These are phyloP conservation scores for Talaromyces sp. DNA, from an alignment of 2,329 filamentous ascomycete genomes.

Conservation along the genomic window DNA sequence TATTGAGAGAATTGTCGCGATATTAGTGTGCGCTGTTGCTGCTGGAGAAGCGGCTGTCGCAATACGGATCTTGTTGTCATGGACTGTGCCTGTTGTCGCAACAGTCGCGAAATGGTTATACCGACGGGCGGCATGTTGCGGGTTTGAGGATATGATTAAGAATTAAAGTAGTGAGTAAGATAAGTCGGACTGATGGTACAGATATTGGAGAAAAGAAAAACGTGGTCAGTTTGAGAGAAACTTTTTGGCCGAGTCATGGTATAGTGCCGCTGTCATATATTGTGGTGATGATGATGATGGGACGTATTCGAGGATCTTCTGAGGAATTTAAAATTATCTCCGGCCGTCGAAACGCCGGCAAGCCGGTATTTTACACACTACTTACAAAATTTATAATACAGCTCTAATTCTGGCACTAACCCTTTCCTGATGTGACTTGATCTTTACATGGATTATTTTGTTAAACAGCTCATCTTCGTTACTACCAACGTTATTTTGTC, in stretches of 20 bases:
- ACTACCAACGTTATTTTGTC: neutral
- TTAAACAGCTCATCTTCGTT: conserved; percentile 1
- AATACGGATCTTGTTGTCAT: neutral
- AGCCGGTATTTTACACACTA: neutral
- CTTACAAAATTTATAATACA: conserved; percentile 1
- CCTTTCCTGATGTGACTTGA: neutral
- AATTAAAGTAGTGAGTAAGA: neutral
- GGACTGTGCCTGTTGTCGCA: conserved; percentile 16
- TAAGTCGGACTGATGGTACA: neutral
- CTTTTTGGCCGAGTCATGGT: neutral
- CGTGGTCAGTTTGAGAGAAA: neutral
- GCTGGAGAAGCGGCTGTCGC: neutral
- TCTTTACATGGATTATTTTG: conserved; percentile 5
- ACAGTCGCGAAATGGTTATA: conserved; percentile 5
- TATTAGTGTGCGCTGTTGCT: conserved; percentile 2
- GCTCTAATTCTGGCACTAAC: neutral
- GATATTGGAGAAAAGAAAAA: neutral
- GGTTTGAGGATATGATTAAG: neutral
- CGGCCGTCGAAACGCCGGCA: conserved; percentile 1
- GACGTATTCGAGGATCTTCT: neutral
- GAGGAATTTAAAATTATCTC: conserved; percentile 6
- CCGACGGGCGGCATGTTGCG: conserved; percentile 11
- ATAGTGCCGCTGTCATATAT: neutral
- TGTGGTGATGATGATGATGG: neutral
- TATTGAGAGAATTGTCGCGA: conserved; percentile 1